Percentiles rank a stretch among this genome's conserved stretches.
Conservation (phyloP, 2,329 filamentous ascomycete genomes). For the Camptophora hylomeconis region DNA sequence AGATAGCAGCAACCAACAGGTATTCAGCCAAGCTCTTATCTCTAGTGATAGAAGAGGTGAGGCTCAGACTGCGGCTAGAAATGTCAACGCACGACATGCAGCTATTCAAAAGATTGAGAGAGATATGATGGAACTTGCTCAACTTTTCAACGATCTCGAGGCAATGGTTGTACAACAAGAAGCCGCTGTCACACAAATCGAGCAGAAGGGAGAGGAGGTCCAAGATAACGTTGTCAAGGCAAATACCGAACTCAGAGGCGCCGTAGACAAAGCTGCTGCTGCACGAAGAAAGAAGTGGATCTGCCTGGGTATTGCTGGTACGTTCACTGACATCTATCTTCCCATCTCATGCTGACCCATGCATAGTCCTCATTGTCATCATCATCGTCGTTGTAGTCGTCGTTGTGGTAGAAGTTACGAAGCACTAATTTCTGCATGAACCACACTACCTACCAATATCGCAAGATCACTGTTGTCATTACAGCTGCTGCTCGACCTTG, state of each 20-base stretch:
- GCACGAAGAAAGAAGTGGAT: conserved; percentile 95
- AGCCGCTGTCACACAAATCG: conserved; percentile 63
- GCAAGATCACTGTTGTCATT: no score
- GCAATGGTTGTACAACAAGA: conserved; percentile 79
- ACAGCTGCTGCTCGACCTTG: no score
- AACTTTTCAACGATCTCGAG: conserved; percentile 84
- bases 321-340: conserved; percentile 23
- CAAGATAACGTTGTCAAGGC: conserved; percentile 73
- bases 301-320: conserved; percentile 62
- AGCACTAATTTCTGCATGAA: no score
- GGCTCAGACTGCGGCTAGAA: conserved; percentile 63
- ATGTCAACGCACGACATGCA: conserved; percentile 69
- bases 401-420: conserved; percentile 35
- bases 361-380: conserved; percentile 39
- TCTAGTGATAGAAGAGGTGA: conserved; percentile 69
- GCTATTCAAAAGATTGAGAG: conserved; percentile 86
- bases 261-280: conserved; percentile 66
- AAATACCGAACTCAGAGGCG: conserved; percentile 69
- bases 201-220: conserved; percentile 76
- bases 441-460: no score
- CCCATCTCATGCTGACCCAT: conserved; percentile 4
- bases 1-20: conserved; percentile 55
- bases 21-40: conserved; percentile 80
- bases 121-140: conserved; percentile 74
- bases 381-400: conserved; percentile 37